phyloP scores from a whole-genome alignment of 2,329 filamentous ascomycete genomes.

The Xylariaceae sp. region DNA sequence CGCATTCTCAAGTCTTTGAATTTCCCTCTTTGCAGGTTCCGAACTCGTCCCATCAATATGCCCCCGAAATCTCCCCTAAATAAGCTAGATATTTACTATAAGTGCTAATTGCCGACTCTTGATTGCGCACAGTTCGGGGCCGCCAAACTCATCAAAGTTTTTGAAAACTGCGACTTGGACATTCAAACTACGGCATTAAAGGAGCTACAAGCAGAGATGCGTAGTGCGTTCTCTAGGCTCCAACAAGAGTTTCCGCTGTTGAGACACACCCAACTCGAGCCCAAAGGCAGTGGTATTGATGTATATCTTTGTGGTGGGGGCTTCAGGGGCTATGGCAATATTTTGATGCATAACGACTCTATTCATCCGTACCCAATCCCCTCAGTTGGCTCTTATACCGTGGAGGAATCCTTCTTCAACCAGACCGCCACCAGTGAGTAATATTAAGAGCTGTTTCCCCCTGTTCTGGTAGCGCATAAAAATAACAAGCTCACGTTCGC shows the following conservation, averaged over 20 bases:
- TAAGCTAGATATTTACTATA: no score
- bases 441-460: no score
- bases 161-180: conserved; percentile 48
- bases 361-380: conserved; percentile 83
- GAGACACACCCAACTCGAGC: conserved; percentile 45
- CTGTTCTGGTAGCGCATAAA: no score
- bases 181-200: conserved; percentile 54
- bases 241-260: conserved; percentile 58
- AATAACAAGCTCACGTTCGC: no score
- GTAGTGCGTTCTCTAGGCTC: conserved; percentile 62
- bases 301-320: conserved; percentile 90
- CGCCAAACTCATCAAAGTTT: conserved; percentile 59
- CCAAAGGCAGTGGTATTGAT: conserved; percentile 57
- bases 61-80: no score
- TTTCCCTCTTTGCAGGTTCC: no score
- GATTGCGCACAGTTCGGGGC: no score
- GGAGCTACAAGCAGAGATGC: conserved; percentile 64
- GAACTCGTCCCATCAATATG: no score
- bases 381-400: conserved; percentile 79
- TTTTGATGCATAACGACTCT: conserved; percentile 79
- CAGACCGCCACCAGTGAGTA: conserved; percentile 55
- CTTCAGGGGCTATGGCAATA: conserved; percentile 88
- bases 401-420: conserved; percentile 64
- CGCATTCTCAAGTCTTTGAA: no score
- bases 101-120: no score